Percentiles rank a stretch among this genome's conserved stretches.
Conservation (phyloP, 2,329 filamentous ascomycete genomes). For the Dendryphion nanum region DNA sequence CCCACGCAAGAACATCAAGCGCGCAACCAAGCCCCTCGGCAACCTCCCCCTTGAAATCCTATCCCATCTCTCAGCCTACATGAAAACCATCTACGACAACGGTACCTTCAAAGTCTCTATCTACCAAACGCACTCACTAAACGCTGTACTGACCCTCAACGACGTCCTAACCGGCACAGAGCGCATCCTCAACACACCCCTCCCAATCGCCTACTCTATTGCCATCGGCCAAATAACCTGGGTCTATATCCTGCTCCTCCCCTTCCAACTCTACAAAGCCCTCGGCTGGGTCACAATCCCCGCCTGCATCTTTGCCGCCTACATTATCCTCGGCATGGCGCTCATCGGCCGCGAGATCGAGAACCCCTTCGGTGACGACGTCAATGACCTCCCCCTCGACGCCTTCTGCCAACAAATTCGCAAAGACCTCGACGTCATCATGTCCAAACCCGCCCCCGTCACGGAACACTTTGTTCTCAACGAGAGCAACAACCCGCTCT, state of each 20-base stretch:
- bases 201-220: constrained; percentile 80
- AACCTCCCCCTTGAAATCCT: constrained; percentile 83
- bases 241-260: constrained; percentile 76
- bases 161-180: constrained; percentile 72
- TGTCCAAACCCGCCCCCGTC: constrained; percentile 54
- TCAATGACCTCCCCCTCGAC: constrained; percentile 68
- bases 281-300: constrained; percentile 77
- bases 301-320: constrained; percentile 67
- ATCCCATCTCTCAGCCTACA: constrained; percentile 65
- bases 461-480: constrained; percentile 53
- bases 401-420: constrained; percentile 73
- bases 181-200: constrained; percentile 76
- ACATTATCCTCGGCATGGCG: constrained; percentile 78
- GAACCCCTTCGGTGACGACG: constrained; percentile 80
- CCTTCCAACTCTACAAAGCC: constrained; percentile 69
- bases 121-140: constrained; percentile 60
- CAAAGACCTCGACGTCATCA: constrained; percentile 71
- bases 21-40: constrained; percentile 68
- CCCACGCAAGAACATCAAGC: constrained; percentile 74
- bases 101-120: constrained; percentile 57
- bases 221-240: constrained; percentile 84
- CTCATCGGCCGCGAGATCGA: constrained; percentile 79
- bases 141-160: constrained; percentile 62
- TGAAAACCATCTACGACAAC: constrained; percentile 60
- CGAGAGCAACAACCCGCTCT: constrained; percentile 54